Evolutionary conservation across 495 filamentous ascomycete species (phyloP).

Genomic region (Penicillium antarcticum): DNA sequence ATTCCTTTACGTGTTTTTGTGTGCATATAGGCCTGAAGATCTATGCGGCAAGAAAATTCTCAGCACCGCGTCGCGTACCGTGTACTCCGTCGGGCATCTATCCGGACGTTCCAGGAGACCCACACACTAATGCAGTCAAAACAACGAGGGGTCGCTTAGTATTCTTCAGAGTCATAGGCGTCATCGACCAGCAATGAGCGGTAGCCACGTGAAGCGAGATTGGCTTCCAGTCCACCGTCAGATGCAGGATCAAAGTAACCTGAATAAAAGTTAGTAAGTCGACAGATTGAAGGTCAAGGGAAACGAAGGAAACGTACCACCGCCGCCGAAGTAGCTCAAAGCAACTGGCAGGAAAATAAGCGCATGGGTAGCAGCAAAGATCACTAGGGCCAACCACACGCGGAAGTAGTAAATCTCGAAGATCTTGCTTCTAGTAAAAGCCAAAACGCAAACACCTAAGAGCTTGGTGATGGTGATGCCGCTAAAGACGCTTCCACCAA

Average conservation of each 20-base stretch:
- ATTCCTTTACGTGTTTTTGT: no score
- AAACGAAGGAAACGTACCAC: slow-evolving; percentile 52
- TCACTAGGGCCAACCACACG: slow-evolving; percentile 86
- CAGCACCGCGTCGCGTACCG: background rate
- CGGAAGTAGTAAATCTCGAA: slow-evolving; percentile 99
- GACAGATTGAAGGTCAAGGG: background rate
- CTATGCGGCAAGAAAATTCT: no score
- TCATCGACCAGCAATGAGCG: slow-evolving; percentile 48
- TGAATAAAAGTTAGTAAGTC: slow-evolving; percentile 16
- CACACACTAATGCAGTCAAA: slow-evolving; percentile 2
- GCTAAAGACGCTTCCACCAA: slow-evolving; percentile 89
- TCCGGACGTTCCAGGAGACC: background rate
- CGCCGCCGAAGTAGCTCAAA: slow-evolving; percentile 80
- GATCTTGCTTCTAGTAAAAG: slow-evolving; percentile 95
- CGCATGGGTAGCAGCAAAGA: slow-evolving; percentile 85
- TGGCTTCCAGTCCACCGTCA: slow-evolving; percentile 81
- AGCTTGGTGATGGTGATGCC: slow-evolving; percentile 96
- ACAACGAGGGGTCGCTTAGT: slow-evolving; percentile 24
- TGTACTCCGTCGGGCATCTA: background rate
- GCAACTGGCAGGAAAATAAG: slow-evolving; percentile 90
- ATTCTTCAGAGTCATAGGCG: slow-evolving; percentile 52
- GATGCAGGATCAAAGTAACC: slow-evolving; percentile 82
- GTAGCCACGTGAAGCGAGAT: slow-evolving; percentile 58
- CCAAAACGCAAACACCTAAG: slow-evolving; percentile 85
- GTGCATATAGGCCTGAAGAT: no score